Evolutionary conservation across 352 stramenopile genomes (phyloP), one percentile per base, ranked within the genome.

Genomic region (Pythium dissimile): DNA sequence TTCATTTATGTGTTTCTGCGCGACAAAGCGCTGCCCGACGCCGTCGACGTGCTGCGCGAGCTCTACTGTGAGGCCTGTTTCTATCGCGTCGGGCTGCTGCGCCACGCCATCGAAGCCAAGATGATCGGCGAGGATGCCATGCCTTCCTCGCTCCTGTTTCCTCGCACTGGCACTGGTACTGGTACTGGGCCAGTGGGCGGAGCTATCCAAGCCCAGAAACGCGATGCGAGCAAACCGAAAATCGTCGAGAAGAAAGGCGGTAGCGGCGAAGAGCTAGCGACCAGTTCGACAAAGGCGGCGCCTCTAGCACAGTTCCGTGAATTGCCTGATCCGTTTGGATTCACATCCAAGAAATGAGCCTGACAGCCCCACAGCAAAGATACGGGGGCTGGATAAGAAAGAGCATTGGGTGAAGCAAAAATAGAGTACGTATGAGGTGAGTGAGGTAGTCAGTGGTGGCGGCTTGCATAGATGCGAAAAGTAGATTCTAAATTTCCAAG

Each of bases 1-100:
- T 78, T 88, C 42, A 87, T 92, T 44, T 73, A 80, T 37, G 62
- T 64, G 3, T 92, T 92, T 44, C 55, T 92, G 45, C 70, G 74
- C 10, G 79, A 89, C 47, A 88, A 79, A 38, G 77, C 67, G 7
- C 61, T 92, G 11, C 79, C 82, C 0, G 71, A 85, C 15, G 46
- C 62, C 5, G 54, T 88, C 21, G 77, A 88, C 10, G 67, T 80
- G 32, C 52, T 92, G 42, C 77, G 80, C n/a, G 80, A 90, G 38
- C 49, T 92, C 28, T 92, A 92, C 54, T 89, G 76, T 54, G 79
- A 92, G 51, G 82, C 82, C 3, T 86, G 72, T 18, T 92, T 88
- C 54, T 92, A 92, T 38, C 80, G 82, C 34, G 69, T 90, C 32
- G 78, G 80, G 16, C 58, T 92, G 8, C 69, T 92, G 42, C 72